Evolutionary conservation across 306 rosid species (phyloP).

Genomic region (Cicer arietinum): DNA sequence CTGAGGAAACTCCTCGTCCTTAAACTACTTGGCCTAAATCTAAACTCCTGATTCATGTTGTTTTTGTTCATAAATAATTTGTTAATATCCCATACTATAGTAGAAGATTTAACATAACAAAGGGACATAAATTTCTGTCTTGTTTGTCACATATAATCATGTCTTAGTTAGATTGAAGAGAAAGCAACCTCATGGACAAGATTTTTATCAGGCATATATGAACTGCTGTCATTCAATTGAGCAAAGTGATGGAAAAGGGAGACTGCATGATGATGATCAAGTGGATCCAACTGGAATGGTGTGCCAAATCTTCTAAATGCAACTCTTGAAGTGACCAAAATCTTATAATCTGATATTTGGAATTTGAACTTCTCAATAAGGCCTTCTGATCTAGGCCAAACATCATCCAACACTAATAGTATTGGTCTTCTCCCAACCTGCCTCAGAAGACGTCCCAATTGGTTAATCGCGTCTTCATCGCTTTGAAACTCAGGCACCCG

Average conservation of each 20-base stretch:
- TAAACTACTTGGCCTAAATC: too few relatives aligned
- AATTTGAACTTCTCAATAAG: constrained; percentile 54
- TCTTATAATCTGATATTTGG: constrained; percentile 50
- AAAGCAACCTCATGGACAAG: constrained; percentile 53
- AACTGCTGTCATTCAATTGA: constrained; percentile 30
- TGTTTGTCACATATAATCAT: constrained; percentile 7
- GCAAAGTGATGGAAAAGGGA: constrained; percentile 62
- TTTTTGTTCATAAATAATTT: constrained; percentile 28
- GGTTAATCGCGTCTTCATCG: constrained; percentile 50
- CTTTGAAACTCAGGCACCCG: constrained; percentile 50
- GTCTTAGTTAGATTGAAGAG: constrained; percentile 35
- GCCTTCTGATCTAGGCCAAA: constrained; percentile 60
- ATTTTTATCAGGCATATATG: constrained; percentile 41
- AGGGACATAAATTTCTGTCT: background rate
- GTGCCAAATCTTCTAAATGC: constrained; percentile 54
- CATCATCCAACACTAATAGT: constrained; percentile 73
- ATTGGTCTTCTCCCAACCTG: constrained; percentile 36
- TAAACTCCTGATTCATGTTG: background rate
- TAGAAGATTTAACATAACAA: constrained; percentile 20
- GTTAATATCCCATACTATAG: background rate
- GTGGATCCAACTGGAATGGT: constrained; percentile 38
- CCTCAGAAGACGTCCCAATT: constrained; percentile 48
- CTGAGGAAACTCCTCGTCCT: too few relatives aligned
- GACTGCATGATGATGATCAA: constrained; percentile 52
- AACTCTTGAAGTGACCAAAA: constrained; percentile 76